Base-by-base conservation (phyloP, 805 yeast species). In the Nakazawaea wyomingensis region DNA sequence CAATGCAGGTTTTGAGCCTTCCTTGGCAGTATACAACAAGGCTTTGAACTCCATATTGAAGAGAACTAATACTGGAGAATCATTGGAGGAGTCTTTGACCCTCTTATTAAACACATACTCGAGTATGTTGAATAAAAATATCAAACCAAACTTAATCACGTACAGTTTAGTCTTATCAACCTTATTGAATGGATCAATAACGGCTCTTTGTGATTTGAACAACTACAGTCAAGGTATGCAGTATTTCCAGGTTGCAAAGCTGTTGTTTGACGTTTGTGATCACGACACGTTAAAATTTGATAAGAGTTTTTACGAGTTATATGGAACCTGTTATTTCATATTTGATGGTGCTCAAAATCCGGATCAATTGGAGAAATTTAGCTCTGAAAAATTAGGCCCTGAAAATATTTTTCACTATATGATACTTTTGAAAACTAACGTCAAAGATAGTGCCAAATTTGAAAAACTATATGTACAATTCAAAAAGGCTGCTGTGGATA, bases 21-120 rank as follows among this genome's bases (percentile, higher is more conserved):
- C 78, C 5, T 56, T 77, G 11, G 72, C 68, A 2, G 57, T 69
- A 2, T 84, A 76, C 60, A 74, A 76, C 47, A 62, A 71, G 21
- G 77, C 82, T 7, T 61, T 84, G 38, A 58, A 61, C n/a, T 78
- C 89, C 1, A 69, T 84, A 10, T 57, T 70, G 8, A 48, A 58
- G 37, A 71, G 93, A 57, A 53, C 65, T 3, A 60, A 76, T 31
- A 70, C 71, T 40, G 74, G 73, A 43, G 73, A 70, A 48, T 66
- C 78, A 17, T 60, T 76, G 9, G 88, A 84, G 56, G 72, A 72
- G 36, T 74, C 72, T 54, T 66, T 84, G 55, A 82, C 85, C 1
- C 76, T 71, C 44, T 58, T 84, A 46, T 62, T 84, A 48, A 81
- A 79, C 16, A 78, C 82, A 27, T 84, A 84, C 56, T 84, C 84